Evolutionary conservation across 2,329 filamentous ascomycete genomes (phyloP).

Genomic region (Talaromyces sp.): DNA sequence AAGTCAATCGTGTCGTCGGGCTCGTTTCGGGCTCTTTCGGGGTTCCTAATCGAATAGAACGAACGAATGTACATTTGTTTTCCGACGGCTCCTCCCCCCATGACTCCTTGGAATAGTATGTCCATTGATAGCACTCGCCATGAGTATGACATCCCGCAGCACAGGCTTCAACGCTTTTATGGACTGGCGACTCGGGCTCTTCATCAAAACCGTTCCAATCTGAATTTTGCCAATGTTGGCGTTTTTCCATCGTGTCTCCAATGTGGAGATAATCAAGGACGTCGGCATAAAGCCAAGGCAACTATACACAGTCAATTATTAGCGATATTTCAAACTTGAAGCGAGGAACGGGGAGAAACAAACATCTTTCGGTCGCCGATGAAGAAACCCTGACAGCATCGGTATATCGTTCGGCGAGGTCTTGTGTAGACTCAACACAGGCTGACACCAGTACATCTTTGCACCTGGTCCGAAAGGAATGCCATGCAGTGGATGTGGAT

Average conservation of each 20-base stretch:
- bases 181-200: constrained; percentile 21
- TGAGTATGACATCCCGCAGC: constrained; percentile 20
- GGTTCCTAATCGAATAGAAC: constrained; percentile 20
- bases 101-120: constrained; percentile 15
- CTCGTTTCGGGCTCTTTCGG: constrained; percentile 11
- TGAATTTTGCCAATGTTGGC: constrained; percentile 31
- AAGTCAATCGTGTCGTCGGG: constrained; percentile 12
- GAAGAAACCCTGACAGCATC: constrained; percentile 44
- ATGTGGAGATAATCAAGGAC: constrained; percentile 26
- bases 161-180: constrained; percentile 27
- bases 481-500: constrained; percentile 46
- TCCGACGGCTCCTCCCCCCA: constrained; percentile 6
- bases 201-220: constrained; percentile 29
- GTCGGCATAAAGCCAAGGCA: constrained; percentile 24
- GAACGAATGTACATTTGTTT: constrained; percentile 21
- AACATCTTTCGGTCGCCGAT: constrained; percentile 19
- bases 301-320: constrained; percentile 6
- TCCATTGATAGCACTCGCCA: constrained; percentile 22
- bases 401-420: constrained; percentile 46
- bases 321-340: neutral
- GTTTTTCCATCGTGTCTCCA: constrained; percentile 14
- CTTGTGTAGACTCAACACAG: constrained; percentile 48
- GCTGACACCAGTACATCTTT: constrained; percentile 49
- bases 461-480: constrained; percentile 38
- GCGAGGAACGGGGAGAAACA: neutral